These are phyloP conservation scores for Trypethelium eluteriae DNA, from an alignment of 495 filamentous ascomycete genomes.

Conservation along the genomic window DNA sequence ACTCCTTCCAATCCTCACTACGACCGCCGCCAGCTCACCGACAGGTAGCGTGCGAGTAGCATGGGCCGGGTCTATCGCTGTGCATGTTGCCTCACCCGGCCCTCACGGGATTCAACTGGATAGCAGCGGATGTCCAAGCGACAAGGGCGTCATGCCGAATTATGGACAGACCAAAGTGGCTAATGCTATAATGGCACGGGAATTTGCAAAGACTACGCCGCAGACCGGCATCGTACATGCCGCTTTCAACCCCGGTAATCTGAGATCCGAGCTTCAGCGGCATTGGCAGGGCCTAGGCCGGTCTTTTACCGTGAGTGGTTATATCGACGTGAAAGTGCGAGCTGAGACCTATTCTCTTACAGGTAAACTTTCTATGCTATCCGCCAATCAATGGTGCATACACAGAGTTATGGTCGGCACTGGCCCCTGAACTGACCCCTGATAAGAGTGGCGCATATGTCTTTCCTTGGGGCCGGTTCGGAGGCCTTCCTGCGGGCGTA, in stretches of 20 bases:
- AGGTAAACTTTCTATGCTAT: constrained; percentile 8
- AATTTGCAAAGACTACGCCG: background rate
- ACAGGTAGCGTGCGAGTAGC: constrained; percentile 32
- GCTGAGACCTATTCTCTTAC: background rate
- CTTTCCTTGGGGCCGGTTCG: constrained; percentile 18
- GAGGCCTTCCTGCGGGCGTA: background rate
- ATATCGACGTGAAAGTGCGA: background rate
- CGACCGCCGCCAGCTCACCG: constrained; percentile 26
- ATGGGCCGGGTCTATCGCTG: constrained; percentile 30
- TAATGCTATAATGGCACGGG: constrained; percentile 31
- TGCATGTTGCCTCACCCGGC: constrained; percentile 20
- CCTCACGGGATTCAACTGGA: constrained; percentile 3
- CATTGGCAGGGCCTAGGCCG: constrained; percentile 14
- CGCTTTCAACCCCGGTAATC: constrained; percentile 36
- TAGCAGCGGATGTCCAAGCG: constrained; percentile 25
- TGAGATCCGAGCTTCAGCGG: constrained; percentile 32
- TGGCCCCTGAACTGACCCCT: constrained; percentile 36
- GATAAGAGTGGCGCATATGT: constrained; percentile 23
- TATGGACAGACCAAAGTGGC: constrained; percentile 39
- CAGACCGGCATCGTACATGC: constrained; percentile 28
- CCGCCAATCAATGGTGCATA: constrained; percentile 38
- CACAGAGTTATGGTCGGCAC: constrained; percentile 41
- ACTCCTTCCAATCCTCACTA: constrained; percentile 38
- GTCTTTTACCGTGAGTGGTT: background rate
- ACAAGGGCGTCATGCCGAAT: constrained; percentile 10